Conservation (phyloP, 1,284 basidiomycete genomes). For the Papiliotrema nemorosa region DNA sequence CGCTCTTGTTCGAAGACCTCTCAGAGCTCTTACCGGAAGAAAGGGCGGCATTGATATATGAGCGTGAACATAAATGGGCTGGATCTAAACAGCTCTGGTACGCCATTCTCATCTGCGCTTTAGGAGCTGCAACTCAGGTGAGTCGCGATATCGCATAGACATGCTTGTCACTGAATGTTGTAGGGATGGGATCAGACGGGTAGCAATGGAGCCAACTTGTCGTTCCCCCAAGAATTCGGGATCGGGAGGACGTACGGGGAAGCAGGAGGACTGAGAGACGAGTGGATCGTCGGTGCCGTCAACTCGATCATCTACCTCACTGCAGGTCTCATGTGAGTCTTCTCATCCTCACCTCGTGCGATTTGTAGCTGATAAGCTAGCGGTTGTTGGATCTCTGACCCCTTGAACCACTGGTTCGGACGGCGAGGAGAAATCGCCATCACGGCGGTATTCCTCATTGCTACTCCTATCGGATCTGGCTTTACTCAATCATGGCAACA, state of each 20-base stretch:
- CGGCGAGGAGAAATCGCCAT: constrained; percentile 68
- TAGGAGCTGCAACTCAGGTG: constrained; percentile 41
- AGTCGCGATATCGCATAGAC: too few species aligned
- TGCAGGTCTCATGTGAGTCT: constrained; percentile 40
- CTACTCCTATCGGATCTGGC: constrained; percentile 57
- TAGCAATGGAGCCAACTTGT: constrained; percentile 59
- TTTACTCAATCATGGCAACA: constrained; percentile 59
- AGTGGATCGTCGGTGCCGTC: constrained; percentile 70
- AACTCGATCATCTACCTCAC: constrained; percentile 70
- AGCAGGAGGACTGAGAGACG: constrained; percentile 49
- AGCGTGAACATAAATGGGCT: constrained; percentile 63
- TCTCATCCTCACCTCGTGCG: not conserved
- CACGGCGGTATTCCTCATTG: constrained; percentile 59
- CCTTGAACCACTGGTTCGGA: constrained; percentile 38
- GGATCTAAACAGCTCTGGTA: constrained; percentile 53
- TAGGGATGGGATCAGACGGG: constrained; percentile 53
- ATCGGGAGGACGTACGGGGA: too few species aligned
- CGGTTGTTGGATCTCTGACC: constrained; percentile 41
- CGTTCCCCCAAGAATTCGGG: constrained; percentile 63
- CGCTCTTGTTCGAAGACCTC: constrained; percentile 56
- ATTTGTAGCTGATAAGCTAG: not conserved
- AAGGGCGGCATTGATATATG: constrained; percentile 51
- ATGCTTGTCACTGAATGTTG: too few species aligned
- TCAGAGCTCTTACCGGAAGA: constrained; percentile 61
- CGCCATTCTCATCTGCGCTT: constrained; percentile 28